These are phyloP conservation scores for Yamadazyma spencermartinsiae DNA, from an alignment of 1,139 yeast species.

Conservation along the genomic window DNA sequence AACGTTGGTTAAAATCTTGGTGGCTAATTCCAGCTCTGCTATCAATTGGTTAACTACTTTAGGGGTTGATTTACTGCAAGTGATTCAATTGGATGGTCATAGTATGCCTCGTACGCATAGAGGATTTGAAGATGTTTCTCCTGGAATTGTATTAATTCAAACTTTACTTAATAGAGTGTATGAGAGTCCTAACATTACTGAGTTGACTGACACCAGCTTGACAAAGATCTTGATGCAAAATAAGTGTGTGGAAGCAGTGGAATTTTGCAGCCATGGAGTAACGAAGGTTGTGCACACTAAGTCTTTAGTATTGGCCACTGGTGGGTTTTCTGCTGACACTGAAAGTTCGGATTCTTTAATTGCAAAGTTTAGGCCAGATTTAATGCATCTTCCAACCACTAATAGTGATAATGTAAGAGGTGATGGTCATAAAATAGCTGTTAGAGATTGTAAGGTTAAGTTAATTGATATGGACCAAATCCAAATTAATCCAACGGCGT, in stretches of 20 bases:
- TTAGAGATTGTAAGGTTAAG: conserved; percentile 30
- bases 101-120: conserved; percentile 38
- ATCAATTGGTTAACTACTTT: conserved; percentile 32
- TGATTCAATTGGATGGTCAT: conserved; percentile 39
- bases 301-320: conserved; percentile 37
- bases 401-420: conserved; percentile 38
- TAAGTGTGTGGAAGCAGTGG: conserved; percentile 23
- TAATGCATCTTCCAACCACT: conserved; percentile 33
- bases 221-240: conserved; percentile 17
- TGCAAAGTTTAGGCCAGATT: conserved; percentile 34
- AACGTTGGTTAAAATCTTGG: conserved; percentile 27
- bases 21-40: conserved; percentile 27
- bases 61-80: conserved; percentile 28
- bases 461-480: conserved; percentile 38
- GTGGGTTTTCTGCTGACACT: conserved; percentile 40
- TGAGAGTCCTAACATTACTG: conserved; percentile 17
- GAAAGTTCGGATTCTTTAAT: conserved; percentile 20
- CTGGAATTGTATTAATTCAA: conserved; percentile 38
- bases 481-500: conserved; percentile 44
- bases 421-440: conserved; percentile 39
- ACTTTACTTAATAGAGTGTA: conserved; percentile 21
- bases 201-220: conserved; percentile 23
- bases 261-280: conserved; percentile 14
- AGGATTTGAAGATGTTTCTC: conserved; percentile 33
- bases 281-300: conserved; percentile 13